phyloP scores from a whole-genome alignment of 257 asterid species.

The Capsicum pubescens region DNA sequence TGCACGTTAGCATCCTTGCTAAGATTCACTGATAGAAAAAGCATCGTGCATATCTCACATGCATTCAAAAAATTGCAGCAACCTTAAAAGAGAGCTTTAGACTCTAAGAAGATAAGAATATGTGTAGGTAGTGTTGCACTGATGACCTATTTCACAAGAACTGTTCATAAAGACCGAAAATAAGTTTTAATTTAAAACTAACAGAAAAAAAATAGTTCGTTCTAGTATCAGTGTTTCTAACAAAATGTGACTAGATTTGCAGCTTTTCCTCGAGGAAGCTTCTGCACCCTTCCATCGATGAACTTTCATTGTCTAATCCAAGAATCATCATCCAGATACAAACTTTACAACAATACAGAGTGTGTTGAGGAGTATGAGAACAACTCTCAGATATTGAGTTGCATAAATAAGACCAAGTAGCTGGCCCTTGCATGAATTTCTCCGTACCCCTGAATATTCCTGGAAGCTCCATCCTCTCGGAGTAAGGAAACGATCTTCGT shows the following conservation, averaged over 20 bases:
- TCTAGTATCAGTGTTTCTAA: too few relatives aligned
- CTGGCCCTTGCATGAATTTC: constrained; percentile 91
- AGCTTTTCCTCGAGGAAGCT: background rate
- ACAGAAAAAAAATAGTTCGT: background rate
- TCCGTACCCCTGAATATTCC: constrained; percentile 80
- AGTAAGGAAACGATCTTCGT: constrained; percentile 92
- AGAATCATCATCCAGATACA: constrained; percentile 72
- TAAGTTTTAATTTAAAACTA: background rate
- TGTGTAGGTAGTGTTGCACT: background rate
- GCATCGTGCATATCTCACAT: background rate
- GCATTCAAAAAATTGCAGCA: background rate
- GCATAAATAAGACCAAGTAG: constrained; percentile 87
- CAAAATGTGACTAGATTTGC: constrained; percentile 5
- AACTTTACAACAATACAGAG: constrained; percentile 82
- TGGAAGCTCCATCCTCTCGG: constrained; percentile 98
- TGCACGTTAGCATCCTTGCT: too few relatives aligned
- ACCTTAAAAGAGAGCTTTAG: too few relatives aligned
- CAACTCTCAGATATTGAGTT: constrained; percentile 80
- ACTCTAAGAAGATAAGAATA: background rate
- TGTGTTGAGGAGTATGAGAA: constrained; percentile 73
- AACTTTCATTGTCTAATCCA: constrained; percentile 21
- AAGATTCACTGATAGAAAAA: too few relatives aligned
- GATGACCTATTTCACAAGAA: constrained; percentile 18
- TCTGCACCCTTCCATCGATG: constrained; percentile 8
- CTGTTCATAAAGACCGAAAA: background rate